Conservation (phyloP, 1,284 basidiomycete species). For the Hypsizygus ulmarius region DNA sequence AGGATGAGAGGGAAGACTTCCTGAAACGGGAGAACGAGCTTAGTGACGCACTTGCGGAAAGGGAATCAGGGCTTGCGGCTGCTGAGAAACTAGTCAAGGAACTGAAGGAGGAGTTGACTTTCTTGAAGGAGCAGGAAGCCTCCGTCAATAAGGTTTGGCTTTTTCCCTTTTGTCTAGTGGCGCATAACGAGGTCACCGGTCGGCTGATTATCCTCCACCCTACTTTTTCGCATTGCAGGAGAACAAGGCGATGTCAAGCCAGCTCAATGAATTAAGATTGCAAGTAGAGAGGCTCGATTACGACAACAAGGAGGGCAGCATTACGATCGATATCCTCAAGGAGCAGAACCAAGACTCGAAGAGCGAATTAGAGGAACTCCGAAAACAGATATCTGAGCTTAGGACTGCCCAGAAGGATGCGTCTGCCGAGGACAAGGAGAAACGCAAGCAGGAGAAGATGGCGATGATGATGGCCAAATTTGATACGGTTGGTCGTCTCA, state of each 20-base stretch:
- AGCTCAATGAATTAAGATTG: conserved; percentile 89
- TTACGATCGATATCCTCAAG: conserved; percentile 95
- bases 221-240: conserved; percentile 51
- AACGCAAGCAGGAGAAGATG: conserved; percentile 99
- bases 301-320: conserved; percentile 92
- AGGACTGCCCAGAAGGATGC: conserved; percentile 83
- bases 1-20: conserved; percentile 98
- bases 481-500: conserved; percentile 67
- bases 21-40: conserved; percentile 96
- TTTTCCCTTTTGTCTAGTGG: conserved; percentile 1
- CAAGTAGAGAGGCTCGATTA: conserved; percentile 92
- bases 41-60: conserved; percentile 90
- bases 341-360: conserved; percentile 92
- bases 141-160: conserved; percentile 64
- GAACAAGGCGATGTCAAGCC: conserved; percentile 87
- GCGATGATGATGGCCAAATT: conserved; percentile 99
- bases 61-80: conserved; percentile 73
- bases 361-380: conserved; percentile 88
- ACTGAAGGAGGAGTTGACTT: conserved; percentile 79
- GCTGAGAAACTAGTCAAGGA: conserved; percentile 84
- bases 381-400: conserved; percentile 76
- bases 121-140: conserved; percentile 90
- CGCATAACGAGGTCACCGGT: conserved; percentile 6
- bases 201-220: not conserved
- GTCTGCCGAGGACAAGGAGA: conserved; percentile 93